Conservation (phyloP, 257 asterid species). For the Forsythia suspensa region DNA sequence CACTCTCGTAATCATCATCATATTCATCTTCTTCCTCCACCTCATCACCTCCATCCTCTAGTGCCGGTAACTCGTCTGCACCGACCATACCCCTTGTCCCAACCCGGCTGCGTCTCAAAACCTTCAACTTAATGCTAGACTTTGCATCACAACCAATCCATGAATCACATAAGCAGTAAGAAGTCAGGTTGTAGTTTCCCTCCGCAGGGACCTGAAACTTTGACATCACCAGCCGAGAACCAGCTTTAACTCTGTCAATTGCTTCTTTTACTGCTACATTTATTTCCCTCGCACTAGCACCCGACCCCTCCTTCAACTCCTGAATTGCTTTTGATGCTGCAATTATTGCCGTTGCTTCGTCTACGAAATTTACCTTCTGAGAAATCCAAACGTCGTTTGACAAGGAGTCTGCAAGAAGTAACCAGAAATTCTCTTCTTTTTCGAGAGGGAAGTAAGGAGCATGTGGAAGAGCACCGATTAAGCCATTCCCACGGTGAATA, state of each 20-base stretch:
- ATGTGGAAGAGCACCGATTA: slow-evolving; percentile 79
- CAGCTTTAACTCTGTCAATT: slow-evolving; percentile 48
- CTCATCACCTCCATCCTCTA: slow-evolving; percentile 88
- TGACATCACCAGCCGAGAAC: slow-evolving; percentile 62
- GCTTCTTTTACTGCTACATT: slow-evolving; percentile 79
- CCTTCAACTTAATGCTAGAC: slow-evolving; percentile 64
- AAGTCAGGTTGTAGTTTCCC: slow-evolving; percentile 72
- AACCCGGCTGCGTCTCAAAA: slow-evolving; percentile 65
- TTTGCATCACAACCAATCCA: slow-evolving; percentile 96
- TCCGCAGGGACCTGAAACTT: slow-evolving; percentile 90
- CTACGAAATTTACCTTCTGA: slow-evolving; percentile 88
- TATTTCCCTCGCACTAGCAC: slow-evolving; percentile 74
- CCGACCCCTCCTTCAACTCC: slow-evolving; percentile 86
- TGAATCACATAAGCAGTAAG: slow-evolving; percentile 81
- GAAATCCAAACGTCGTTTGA: slow-evolving; percentile 95
- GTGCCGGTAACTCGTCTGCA: slow-evolving; percentile 50
- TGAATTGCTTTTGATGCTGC: slow-evolving; percentile 95
- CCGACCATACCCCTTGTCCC: slow-evolving; percentile 37
- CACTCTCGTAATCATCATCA: slow-evolving; percentile 93
- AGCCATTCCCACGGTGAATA: slow-evolving; percentile 64
- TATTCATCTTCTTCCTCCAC: slow-evolving; percentile 84
- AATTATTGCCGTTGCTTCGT: slow-evolving; percentile 73
- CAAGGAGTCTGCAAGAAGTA: slow-evolving; percentile 75
- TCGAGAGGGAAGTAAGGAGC: slow-evolving; percentile 78
- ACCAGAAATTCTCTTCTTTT: slow-evolving; percentile 93